Evolutionary conservation across 2,329 filamentous ascomycete genomes (phyloP), one percentile per base, ranked within the genome.

Genomic region (Sclerotinia borealis): DNA sequence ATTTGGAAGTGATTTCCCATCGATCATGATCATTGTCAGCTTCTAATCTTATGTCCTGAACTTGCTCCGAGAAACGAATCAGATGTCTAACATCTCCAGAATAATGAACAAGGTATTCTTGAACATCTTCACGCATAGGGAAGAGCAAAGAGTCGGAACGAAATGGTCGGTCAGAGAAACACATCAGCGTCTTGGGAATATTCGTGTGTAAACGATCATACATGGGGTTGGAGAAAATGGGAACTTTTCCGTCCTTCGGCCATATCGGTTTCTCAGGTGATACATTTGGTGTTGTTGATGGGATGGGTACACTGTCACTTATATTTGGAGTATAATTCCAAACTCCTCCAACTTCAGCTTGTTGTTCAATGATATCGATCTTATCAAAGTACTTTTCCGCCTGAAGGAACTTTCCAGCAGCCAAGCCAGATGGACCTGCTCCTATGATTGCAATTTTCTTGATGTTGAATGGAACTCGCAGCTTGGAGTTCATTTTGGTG

Each of bases 121-220:
- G 83, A 3, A 97, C 90, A 31, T 82, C 81, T 65, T 86, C 77
- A 66, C 93, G 85, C 27, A 80, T 82, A 0, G 93, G 93, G 70
- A 93, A 96, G 1, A 96, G 79, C 72, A 88, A 85, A 8, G 83
- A 80, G 15, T 85, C 81, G 1, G 80, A 71, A 0, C 84, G 81
- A 71, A 95, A 95, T 0, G 82, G 74, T 8, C 84, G 78, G 68
- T 93, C 89, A 5, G 87, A 88, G 74, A 87, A 97, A 4, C 81
- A 79, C 93, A 98, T 98, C 59, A 97, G 74, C 0, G 81, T 80
- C 64, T 89, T 85, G 0, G 92, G 90, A 54, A 97, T 92, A 74
- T 98, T 98, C 27, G 93, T 92, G 72, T 96, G 88, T 19, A 97
- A 79, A 29, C 82, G 78, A 54, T 92, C 85, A 75, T 97, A 97